Percentiles rank a stretch among this genome's conserved stretches.
phyloP scores from a whole-genome alignment of 768 basidiomycete genomes.

The Pleurotus citrinopileatus region DNA sequence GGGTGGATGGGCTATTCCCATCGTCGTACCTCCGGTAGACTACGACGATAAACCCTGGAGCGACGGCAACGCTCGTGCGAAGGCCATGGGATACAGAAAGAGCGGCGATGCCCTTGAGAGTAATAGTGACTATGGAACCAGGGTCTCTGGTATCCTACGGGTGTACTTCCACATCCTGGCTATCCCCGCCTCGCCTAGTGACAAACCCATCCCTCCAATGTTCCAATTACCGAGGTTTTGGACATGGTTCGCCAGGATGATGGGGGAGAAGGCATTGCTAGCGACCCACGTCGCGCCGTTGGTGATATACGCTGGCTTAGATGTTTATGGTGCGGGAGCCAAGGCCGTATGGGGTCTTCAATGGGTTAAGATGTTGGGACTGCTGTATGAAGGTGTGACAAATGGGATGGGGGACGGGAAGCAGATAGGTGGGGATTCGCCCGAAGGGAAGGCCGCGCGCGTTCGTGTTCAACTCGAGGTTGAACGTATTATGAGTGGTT shows the following conservation, averaged over 20 bases:
- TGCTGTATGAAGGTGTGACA: constrained; percentile 65
- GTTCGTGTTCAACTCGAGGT: constrained; percentile 63
- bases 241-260: constrained; percentile 68
- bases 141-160: constrained; percentile 78
- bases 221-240: constrained; percentile 68
- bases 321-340: constrained; percentile 65
- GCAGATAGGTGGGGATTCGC: constrained; percentile 56
- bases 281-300: constrained; percentile 60
- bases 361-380: constrained; percentile 69
- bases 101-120: constrained; percentile 47
- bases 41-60: constrained; percentile 47
- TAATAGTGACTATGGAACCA: constrained; percentile 55
- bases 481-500: constrained; percentile 52
- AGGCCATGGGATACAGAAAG: constrained; percentile 56
- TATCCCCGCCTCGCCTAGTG: constrained; percentile 28
- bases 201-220: constrained; percentile 41
- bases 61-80: constrained; percentile 34
- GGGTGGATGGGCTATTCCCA: constrained; percentile 85
- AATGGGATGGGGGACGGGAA: constrained; percentile 44
- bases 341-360: constrained; percentile 70
- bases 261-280: constrained; percentile 49
- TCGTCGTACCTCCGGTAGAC: constrained; percentile 51
- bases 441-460: constrained; percentile 63
- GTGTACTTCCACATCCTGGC: constrained; percentile 80
- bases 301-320: constrained; percentile 66